phyloP scores from a whole-genome alignment of 768 basidiomycete genomes.

The Serendipita sp. region DNA sequence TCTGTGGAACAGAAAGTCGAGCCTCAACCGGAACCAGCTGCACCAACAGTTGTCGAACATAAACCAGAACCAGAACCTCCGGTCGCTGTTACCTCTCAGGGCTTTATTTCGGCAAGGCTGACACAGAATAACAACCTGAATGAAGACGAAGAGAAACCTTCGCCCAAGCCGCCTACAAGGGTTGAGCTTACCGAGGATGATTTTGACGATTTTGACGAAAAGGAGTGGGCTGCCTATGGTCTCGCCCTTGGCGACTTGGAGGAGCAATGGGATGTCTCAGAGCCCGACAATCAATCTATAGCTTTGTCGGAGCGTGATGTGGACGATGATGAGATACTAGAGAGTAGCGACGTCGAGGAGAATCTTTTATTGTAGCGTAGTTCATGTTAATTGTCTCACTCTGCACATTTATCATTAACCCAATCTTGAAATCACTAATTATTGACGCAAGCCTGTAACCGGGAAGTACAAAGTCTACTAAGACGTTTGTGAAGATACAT shows the following conservation, averaged over 20 bases:
- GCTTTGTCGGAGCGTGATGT: neutral
- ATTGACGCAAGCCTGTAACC: too few relatives aligned
- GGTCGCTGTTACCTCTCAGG: neutral
- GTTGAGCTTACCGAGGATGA: neutral
- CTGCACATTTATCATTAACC: too few relatives aligned
- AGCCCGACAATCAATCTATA: neutral
- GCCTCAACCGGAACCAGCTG: neutral
- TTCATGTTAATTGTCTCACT: too few relatives aligned
- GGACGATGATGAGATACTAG: neutral
- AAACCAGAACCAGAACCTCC: neutral
- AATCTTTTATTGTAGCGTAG: neutral
- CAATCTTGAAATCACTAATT: too few relatives aligned
- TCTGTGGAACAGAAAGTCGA: neutral
- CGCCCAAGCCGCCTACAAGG: neutral
- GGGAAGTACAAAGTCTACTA: too few relatives aligned
- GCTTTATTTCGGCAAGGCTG: neutral
- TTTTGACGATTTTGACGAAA: slow-evolving; percentile 4
- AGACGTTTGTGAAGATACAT: too few relatives aligned
- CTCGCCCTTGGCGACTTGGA: neutral
- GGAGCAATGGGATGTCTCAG: slow-evolving; percentile 4
- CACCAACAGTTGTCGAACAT: neutral
- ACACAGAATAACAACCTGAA: neutral
- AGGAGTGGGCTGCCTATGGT: neutral
- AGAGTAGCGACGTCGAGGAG: slow-evolving; percentile 6
- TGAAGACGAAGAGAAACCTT: neutral